Conservation (phyloP, 257 asterid genomes). For the Fraxinus quadrangulata region DNA sequence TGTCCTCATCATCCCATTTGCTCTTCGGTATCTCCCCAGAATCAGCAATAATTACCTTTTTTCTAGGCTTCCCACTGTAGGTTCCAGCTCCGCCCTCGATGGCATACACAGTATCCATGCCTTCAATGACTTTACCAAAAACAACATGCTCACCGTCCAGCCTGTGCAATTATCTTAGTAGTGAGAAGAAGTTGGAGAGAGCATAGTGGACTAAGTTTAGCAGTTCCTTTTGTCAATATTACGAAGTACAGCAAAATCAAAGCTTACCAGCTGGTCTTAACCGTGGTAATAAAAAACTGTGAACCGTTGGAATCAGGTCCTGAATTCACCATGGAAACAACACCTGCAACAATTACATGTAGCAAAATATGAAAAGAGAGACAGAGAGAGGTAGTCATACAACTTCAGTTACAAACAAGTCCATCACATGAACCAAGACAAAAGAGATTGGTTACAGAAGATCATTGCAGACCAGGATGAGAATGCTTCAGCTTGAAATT, state of each 20-base stretch:
- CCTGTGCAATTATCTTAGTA: slow-evolving; percentile 45
- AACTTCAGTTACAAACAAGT: background rate
- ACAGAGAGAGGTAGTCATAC: background rate
- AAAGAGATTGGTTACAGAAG: background rate
- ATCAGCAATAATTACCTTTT: slow-evolving; percentile 77
- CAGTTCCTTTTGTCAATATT: background rate
- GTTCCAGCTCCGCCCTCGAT: slow-evolving; percentile 97
- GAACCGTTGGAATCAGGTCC: slow-evolving; percentile 96
- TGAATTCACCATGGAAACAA: slow-evolving; percentile 87
- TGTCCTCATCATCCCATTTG: slow-evolving; percentile 83
- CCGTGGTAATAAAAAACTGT: slow-evolving; percentile 93
- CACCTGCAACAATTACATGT: slow-evolving; percentile 47
- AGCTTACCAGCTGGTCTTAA: slow-evolving; percentile 86
- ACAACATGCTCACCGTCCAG: slow-evolving; percentile 93
- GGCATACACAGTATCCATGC: slow-evolving; percentile 93
- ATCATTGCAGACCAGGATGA: slow-evolving; percentile 56
- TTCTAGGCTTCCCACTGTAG: slow-evolving; percentile 94
- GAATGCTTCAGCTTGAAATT: slow-evolving; percentile 82
- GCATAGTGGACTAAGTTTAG: background rate
- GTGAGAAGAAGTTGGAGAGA: background rate
- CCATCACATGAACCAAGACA: background rate
- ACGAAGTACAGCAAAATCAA: background rate
- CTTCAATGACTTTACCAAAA: slow-evolving; percentile 86
- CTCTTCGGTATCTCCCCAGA: slow-evolving; percentile 92
- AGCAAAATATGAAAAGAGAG: background rate